phyloP scores from a whole-genome alignment of 495 filamentous ascomycete genomes.

The Amniculicola lignicola region DNA sequence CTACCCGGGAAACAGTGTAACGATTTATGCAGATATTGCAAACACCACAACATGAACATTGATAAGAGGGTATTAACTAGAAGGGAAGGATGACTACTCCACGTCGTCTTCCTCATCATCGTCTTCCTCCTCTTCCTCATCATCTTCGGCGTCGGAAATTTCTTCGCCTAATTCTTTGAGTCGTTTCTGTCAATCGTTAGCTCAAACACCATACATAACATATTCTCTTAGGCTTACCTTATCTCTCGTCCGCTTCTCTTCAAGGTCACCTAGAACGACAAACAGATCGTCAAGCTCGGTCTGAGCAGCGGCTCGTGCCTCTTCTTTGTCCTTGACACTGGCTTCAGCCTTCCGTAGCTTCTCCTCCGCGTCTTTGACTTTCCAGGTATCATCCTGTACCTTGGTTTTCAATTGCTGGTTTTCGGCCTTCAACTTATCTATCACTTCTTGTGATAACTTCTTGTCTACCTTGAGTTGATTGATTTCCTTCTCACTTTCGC shows the following conservation, averaged over 20 bases:
- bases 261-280: constrained; percentile 42
- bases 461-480: constrained; percentile 24
- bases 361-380: constrained; percentile 33
- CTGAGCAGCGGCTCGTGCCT: constrained; percentile 36
- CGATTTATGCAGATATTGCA: too few relatives aligned
- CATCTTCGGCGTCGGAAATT: constrained; percentile 41
- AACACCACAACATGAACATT: too few relatives aligned
- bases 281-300: constrained; percentile 45
- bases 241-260: constrained; percentile 43
- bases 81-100: too few relatives aligned
- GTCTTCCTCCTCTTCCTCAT: constrained; percentile 39
- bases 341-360: constrained; percentile 33
- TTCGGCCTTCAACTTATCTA: constrained; percentile 26
- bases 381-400: constrained; percentile 33
- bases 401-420: constrained; percentile 32
- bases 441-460: constrained; percentile 3
- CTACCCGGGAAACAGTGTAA: too few relatives aligned
- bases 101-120: constrained; percentile 33
- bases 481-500: constrained; percentile 14
- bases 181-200: constrained; percentile 37
- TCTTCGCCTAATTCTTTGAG: constrained; percentile 44
- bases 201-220: background rate
- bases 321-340: constrained; percentile 34
- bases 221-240: constrained; percentile 26
- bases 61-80: too few relatives aligned